Percentiles rank a stretch among this genome's conserved stretches.
These are phyloP conservation scores for Lentinula novae-zelandiae DNA, from an alignment of 1,284 basidiomycete genomes.

Conservation along the genomic window DNA sequence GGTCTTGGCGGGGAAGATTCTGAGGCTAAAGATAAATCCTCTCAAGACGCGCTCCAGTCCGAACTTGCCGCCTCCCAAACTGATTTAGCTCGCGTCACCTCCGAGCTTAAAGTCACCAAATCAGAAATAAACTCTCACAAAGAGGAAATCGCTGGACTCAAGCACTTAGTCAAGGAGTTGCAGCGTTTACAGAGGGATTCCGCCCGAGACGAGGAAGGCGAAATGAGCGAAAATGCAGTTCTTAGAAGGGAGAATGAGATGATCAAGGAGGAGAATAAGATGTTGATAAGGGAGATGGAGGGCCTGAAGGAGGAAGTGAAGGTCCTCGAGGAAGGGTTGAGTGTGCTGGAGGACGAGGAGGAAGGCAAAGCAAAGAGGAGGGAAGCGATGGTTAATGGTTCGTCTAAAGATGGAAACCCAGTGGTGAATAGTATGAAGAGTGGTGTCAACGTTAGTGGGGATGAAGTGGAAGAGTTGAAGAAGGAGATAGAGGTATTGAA, in stretches of 20 bases:
- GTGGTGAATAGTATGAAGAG: constrained; percentile 5
- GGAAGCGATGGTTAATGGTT: constrained; percentile 45
- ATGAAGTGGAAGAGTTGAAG: constrained; percentile 33
- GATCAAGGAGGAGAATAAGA: constrained; percentile 72
- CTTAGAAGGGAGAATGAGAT: constrained; percentile 46
- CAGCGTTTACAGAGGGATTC: constrained; percentile 31
- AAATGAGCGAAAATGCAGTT: constrained; percentile 3
- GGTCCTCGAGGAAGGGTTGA: constrained; percentile 56
- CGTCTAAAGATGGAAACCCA: constrained; percentile 20
- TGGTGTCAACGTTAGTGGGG: constrained; percentile 19
- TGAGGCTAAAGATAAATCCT: constrained; percentile 33
- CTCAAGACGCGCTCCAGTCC: constrained; percentile 28
- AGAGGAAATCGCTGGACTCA: constrained; percentile 74
- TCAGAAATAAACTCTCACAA: constrained; percentile 18
- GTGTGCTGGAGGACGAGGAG: neutral
- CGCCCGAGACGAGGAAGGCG: constrained; percentile 46
- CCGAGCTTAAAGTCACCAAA: neutral
- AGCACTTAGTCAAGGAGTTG: constrained; percentile 85
- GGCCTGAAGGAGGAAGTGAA: constrained; percentile 56
- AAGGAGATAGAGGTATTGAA: constrained; percentile 66
- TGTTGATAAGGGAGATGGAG: constrained; percentile 33
- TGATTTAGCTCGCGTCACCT: neutral
- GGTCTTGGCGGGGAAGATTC: constrained; percentile 53
- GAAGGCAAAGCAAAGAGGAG: constrained; percentile 39
- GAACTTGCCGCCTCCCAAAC: neutral